Evolutionary conservation across 495 filamentous ascomycete genomes (phyloP).

Genomic region (Trichoderma gamsii): DNA sequence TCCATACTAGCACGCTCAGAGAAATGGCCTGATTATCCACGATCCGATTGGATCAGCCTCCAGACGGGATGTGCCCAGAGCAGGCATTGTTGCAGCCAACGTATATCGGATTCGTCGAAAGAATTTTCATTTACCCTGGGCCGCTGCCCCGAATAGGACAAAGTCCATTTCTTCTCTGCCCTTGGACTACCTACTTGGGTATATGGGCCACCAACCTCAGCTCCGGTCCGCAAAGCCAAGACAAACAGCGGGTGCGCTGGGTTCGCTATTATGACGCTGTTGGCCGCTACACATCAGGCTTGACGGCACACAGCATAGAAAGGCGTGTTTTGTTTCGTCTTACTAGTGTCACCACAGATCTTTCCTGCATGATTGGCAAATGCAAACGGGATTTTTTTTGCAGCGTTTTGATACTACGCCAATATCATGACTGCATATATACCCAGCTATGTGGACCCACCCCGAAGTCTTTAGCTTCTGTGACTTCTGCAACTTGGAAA

Average conservation of each 20-base stretch:
- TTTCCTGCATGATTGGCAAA: neutral
- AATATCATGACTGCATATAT: neutral
- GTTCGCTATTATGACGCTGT: neutral
- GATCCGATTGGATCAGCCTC: slow-evolving; percentile 1
- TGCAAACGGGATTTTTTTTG: neutral
- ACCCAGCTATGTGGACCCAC: neutral
- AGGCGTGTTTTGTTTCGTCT: neutral
- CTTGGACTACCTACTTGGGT: neutral
- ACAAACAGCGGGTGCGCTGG: neutral
- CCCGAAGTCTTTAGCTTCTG: neutral
- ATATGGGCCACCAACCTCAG: neutral
- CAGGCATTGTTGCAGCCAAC: neutral
- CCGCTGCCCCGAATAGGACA: neutral
- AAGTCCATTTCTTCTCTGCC: neutral
- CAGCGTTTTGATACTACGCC: neutral
- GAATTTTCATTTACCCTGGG: neutral
- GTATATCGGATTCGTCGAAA: neutral
- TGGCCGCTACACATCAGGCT: neutral
- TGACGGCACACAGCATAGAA: neutral
- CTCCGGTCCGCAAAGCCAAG: neutral
- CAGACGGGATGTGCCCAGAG: neutral
- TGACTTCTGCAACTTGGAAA: neutral
- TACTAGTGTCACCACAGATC: neutral
- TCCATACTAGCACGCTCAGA: neutral
- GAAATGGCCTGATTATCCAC: slow-evolving; percentile 4